Conservation (phyloP, 345 rosid species). For the Pseudoturritis turrita region DNA sequence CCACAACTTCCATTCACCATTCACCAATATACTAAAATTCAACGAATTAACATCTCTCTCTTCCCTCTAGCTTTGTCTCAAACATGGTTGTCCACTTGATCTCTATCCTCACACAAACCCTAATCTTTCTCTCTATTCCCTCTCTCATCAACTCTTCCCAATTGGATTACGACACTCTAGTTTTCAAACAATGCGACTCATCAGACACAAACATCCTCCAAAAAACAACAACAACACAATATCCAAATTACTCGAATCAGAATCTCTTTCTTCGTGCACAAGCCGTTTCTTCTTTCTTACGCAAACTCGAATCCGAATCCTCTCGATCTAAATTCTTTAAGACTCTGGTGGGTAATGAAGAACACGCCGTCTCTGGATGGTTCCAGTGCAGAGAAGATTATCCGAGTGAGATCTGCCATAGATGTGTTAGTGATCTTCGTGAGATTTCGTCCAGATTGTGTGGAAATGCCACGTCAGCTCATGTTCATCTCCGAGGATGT, state of each 20-base stretch:
- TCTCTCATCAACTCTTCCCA: constrained; percentile 7
- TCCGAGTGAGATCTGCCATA: constrained; percentile 39
- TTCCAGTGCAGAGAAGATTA: constrained; percentile 67
- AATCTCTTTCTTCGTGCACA: constrained; percentile 31
- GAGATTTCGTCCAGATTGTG: constrained; percentile 39
- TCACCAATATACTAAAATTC: too few relatives aligned
- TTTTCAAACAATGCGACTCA: constrained; percentile 48
- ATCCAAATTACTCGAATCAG: neutral
- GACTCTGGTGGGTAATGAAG: constrained; percentile 39
- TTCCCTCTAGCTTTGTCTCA: neutral
- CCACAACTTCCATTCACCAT: neutral
- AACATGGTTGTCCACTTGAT: constrained; percentile 13
- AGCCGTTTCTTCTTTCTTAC: constrained; percentile 40
- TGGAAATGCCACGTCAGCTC: constrained; percentile 40
- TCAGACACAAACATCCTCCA: constrained; percentile 13
- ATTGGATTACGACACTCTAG: constrained; percentile 43
- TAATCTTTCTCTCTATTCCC: constrained; percentile 14
- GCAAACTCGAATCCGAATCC: constrained; percentile 45
- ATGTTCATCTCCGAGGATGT: constrained; percentile 75
- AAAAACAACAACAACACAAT: neutral
- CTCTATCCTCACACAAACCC: constrained; percentile 19
- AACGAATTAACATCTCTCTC: neutral
- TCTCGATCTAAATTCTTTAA: constrained; percentile 48
- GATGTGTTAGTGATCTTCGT: constrained; percentile 47
- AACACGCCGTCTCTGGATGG: constrained; percentile 49